A percentile compares a stretch with the other conserved stretches of the same genome.
Evolutionary conservation across 2,329 filamentous ascomycete genomes (phyloP).

Genomic region (Fusarium sp.): DNA sequence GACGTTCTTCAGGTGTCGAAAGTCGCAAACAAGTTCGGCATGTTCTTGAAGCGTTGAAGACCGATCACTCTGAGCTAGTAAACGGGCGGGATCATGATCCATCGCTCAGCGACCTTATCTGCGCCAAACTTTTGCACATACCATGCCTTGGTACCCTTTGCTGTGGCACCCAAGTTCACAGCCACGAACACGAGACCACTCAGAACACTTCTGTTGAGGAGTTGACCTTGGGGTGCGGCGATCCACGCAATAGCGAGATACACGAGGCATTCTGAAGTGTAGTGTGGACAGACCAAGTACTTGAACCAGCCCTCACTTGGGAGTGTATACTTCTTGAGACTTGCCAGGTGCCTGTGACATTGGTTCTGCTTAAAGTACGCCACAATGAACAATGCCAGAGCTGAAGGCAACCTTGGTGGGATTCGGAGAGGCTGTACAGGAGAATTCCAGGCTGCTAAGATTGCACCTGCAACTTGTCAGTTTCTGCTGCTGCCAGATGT

Average conservation of each 20-base stretch:
- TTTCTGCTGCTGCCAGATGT: background rate
- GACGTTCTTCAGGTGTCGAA: conserved; percentile 88
- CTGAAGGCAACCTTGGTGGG: conserved; percentile 53
- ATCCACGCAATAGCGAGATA: conserved; percentile 83
- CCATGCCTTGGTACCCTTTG: conserved; percentile 81
- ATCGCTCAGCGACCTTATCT: conserved; percentile 70
- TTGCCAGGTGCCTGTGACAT: conserved; percentile 76
- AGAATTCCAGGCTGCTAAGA: conserved; percentile 51
- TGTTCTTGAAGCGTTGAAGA: conserved; percentile 55
- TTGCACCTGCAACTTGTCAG: conserved; percentile 46
- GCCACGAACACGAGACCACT: conserved; percentile 78
- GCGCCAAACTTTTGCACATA: conserved; percentile 80
- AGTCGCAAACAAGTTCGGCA: conserved; percentile 74
- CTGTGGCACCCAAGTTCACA: conserved; percentile 85
- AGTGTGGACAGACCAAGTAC: conserved; percentile 85
- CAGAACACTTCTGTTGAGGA: conserved; percentile 79
- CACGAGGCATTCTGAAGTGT: conserved; percentile 86
- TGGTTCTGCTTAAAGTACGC: conserved; percentile 80
- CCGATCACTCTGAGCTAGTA: conserved; percentile 56
- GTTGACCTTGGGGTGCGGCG: conserved; percentile 73
- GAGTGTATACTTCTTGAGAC: conserved; percentile 83
- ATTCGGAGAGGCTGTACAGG: conserved; percentile 26
- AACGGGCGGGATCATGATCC: conserved; percentile 81
- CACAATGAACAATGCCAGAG: conserved; percentile 72
- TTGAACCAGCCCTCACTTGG: conserved; percentile 79